Evolutionary conservation across 1,284 basidiomycete species (phyloP).

Genomic region (Volvariella surrecta): DNA sequence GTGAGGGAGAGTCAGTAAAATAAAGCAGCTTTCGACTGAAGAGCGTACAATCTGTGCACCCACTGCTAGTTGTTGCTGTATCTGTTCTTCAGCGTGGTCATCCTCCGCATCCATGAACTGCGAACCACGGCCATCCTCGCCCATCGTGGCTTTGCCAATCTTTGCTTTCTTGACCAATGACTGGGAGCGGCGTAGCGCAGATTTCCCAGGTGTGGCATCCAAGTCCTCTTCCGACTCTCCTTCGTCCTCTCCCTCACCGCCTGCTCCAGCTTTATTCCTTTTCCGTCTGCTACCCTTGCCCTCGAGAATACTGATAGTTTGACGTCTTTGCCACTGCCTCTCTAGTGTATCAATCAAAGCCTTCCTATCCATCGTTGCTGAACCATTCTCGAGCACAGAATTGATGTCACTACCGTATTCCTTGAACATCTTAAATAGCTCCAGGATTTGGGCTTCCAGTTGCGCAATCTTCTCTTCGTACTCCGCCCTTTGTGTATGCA

Average conservation of each 20-base stretch:
- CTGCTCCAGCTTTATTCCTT: slow-evolving; percentile 19
- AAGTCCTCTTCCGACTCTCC: slow-evolving; percentile 34
- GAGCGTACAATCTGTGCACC: slow-evolving; percentile 64
- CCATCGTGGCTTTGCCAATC: slow-evolving; percentile 23
- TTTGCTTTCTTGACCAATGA: slow-evolving; percentile 22
- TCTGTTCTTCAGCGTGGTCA: slow-evolving; percentile 75
- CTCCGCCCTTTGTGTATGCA: slow-evolving; percentile 72
- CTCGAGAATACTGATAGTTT: slow-evolving; percentile 83
- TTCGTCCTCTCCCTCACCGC: slow-evolving; percentile 29
- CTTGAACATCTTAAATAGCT: slow-evolving; percentile 88
- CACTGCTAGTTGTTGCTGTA: slow-evolving; percentile 72
- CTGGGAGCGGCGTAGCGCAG: slow-evolving; percentile 28
- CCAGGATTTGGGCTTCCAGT: slow-evolving; percentile 88
- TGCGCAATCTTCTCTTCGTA: slow-evolving; percentile 87
- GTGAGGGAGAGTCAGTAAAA: slow-evolving; percentile 7
- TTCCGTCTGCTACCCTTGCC: slow-evolving; percentile 43
- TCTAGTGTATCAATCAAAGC: slow-evolving; percentile 76
- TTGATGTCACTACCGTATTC: slow-evolving; percentile 75
- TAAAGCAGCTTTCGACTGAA: slow-evolving; percentile 6
- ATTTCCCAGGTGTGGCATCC: slow-evolving; percentile 46
- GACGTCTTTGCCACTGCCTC: slow-evolving; percentile 76
- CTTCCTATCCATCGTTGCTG: slow-evolving; percentile 61
- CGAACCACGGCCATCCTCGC: slow-evolving; percentile 51
- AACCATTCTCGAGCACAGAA: slow-evolving; percentile 56
- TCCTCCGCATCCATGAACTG: slow-evolving; percentile 93